Evolutionary conservation across 1,139 yeast species (phyloP).

Genomic region (Torulaspora globosa): DNA sequence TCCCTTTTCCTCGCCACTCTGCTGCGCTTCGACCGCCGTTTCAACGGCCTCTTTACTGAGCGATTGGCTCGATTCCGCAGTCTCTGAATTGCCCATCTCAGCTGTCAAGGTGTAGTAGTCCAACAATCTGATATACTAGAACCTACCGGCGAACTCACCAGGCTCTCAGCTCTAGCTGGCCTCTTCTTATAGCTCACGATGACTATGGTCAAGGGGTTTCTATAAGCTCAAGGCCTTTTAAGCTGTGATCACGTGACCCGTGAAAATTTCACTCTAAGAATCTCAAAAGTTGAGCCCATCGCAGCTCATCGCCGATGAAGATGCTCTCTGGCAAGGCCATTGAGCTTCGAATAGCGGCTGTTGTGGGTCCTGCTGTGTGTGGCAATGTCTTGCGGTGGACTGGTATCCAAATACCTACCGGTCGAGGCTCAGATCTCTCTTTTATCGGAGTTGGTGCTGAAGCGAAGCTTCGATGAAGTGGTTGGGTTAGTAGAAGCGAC

Average conservation of each 20-base stretch:
- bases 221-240: constrained; percentile 1
- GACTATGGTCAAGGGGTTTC: constrained; percentile 4
- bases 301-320: background rate
- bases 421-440: constrained; percentile 7
- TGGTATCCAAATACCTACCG: constrained; percentile 15
- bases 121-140: background rate
- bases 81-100: background rate
- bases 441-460: constrained; percentile 18
- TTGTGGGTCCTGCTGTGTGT: background rate
- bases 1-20: background rate
- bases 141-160: constrained; percentile 1
- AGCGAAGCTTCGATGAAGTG: constrained; percentile 17
- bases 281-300: background rate
- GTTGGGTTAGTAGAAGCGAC: constrained; percentile 18
- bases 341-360: background rate
- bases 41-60: background rate
- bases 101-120: background rate
- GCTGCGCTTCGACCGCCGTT: background rate
- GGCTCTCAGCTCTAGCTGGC: background rate
- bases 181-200: constrained; percentile 1
- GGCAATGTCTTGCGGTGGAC: constrained; percentile 10
- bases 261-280: background rate
- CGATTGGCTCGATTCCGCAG: background rate
- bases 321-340: background rate
- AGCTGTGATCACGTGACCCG: background rate